Evolutionary conservation across 306 rosid genomes (phyloP), one percentile per base, ranked within the genome.

Genomic region (Quercus wislizeni): DNA sequence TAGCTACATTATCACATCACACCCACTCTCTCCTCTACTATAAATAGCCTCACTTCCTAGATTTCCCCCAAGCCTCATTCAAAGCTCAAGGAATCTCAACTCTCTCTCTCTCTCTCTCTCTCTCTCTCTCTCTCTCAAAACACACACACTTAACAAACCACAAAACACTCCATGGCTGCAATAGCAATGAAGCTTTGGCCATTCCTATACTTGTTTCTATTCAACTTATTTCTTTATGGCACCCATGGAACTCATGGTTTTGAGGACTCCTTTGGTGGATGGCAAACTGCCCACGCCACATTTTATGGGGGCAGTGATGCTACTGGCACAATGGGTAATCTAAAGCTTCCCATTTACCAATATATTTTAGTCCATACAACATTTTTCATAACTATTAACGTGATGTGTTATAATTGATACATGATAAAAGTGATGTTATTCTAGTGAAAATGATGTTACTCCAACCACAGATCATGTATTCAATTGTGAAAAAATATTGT

Each of bases 261-360:
- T 3, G 15, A 10, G 15, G 54, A 49, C 54, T 10, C 15, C n/a
- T 25, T 28, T 41, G 80, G 78, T 31, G 81, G 68, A 51, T 85
- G 88, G 88, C 58, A 78, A 14, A 65, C 55, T 17, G 85, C 81
- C 46, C 88, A 85, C 21, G 88, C 85, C 78, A 85, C 88, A 11
- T 85, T 85, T 56, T 85, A 85, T 11, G 88, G 88, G 0, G 85
- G 88, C 41, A 78, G 88, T 64, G 88, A 85, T 70, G 85, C 85
- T 31, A 51, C 79, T 12, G 88, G 88, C 63, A 85, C 88, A 8
- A 85, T 85, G 88, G 88, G 85, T 85, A 84, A n/a, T 10, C 30
- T 49, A 12, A 49, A 49, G 4, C 54, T 43, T 43, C 4, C 17
- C 14, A 38, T 38, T 38, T 7, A 38, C 2, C 0, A 11, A 38